A percentile compares a stretch with the other conserved stretches of the same genome.
Conservation (phyloP, 176 grass and related monocot genomes). For the Carex parvula region DNA sequence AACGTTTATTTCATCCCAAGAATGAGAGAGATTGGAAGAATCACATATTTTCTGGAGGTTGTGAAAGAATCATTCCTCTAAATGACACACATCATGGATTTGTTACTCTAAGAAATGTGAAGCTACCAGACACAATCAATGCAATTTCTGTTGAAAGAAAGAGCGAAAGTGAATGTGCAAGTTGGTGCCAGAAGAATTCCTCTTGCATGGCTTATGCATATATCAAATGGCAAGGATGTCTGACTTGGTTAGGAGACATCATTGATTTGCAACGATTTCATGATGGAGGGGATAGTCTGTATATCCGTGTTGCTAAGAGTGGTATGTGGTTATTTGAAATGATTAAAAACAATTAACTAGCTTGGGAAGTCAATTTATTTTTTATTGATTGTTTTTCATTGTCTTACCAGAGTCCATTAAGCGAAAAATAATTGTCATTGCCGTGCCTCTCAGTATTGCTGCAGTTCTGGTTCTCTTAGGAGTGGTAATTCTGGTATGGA, state of each 20-base stretch:
- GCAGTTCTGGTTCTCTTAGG: background rate
- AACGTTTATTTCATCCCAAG: background rate
- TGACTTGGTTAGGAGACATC: conserved; percentile 6
- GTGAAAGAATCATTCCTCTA: background rate
- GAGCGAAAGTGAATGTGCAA: background rate
- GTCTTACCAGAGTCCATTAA: background rate
- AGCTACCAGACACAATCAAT: conserved; percentile 14
- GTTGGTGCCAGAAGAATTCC: background rate
- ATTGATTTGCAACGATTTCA: background rate
- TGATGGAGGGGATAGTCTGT: background rate
- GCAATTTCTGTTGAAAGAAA: background rate
- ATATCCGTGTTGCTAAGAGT: conserved; percentile 15
- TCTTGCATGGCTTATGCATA: conserved; percentile 12
- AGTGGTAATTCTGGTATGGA: background rate
- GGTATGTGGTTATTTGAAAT: background rate
- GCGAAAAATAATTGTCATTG: no score
- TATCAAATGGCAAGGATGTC: conserved; percentile 6
- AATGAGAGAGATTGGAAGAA: background rate
- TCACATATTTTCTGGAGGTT: background rate
- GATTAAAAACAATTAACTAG: background rate
- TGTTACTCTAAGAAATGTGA: background rate
- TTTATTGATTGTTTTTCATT: background rate
- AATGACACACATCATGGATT: conserved; percentile 1
- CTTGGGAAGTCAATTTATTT: background rate
- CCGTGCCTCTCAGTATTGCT: background rate